A percentile compares a stretch with the other conserved stretches of the same genome.
Conservation (phyloP, 1,284 basidiomycete species). For the Microbotryomycetes sp. region DNA sequence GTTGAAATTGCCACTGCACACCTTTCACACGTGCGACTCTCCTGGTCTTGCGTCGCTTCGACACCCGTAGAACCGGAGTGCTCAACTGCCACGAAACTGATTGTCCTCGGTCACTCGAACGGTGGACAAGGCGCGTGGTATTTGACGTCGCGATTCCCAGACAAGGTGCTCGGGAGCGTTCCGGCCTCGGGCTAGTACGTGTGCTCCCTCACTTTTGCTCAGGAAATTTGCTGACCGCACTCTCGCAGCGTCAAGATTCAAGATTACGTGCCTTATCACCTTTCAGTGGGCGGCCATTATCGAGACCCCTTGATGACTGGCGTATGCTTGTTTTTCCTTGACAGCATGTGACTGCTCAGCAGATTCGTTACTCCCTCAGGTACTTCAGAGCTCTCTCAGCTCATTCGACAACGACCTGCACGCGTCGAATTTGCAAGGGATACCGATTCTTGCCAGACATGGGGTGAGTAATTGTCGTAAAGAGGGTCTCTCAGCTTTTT, state of each 20-base stretch:
- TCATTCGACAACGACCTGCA: conserved; percentile 82
- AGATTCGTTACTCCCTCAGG: conserved; percentile 27
- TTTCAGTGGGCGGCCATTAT: conserved; percentile 56
- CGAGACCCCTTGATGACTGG: conserved; percentile 64
- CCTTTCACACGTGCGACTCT: no score
- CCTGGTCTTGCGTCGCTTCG: no score
- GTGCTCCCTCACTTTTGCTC: neutral
- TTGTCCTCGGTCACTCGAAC: conserved; percentile 81
- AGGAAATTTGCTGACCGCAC: neutral
- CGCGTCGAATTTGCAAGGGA: conserved; percentile 59
- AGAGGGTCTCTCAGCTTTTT: neutral
- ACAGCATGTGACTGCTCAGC: no score
- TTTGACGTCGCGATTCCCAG: conserved; percentile 64
- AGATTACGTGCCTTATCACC: conserved; percentile 65
- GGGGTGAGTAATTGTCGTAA: conserved; percentile 44
- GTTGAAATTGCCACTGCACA: no score
- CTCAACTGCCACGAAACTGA: conserved; percentile 44
- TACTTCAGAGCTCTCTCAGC: conserved; percentile 63
- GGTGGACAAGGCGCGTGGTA: conserved; percentile 88
- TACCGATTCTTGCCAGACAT: conserved; percentile 65
- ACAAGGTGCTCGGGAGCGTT: conserved; percentile 53
- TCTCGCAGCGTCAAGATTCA: conserved; percentile 76
- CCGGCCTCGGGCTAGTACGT: conserved; percentile 18
- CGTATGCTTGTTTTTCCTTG: neutral
- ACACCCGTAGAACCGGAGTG: neutral